Base-by-base conservation (phyloP, 371 early-diverging fungal genomes). In the Mucor lusitanicus region DNA sequence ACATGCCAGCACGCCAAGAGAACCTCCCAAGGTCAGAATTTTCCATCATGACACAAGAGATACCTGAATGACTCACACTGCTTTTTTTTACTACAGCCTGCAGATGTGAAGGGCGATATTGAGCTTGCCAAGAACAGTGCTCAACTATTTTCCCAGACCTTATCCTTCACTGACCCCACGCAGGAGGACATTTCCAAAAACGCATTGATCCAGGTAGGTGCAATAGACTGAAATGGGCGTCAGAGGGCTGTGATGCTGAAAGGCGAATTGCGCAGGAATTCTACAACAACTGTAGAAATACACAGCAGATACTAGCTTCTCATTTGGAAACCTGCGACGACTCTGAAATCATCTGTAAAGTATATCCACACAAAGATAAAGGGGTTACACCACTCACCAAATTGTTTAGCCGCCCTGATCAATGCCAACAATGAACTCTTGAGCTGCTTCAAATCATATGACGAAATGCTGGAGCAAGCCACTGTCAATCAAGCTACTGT, bases 101-200 rank as follows among this genome's bases (percentile, higher is more conserved):
- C 42, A 40, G 68, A 71, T 55, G 42, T 67, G 3, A 63, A 71
- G 25, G 33, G 30, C n/a, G 70, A 65, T 48, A 79, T 81, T 46
- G 74, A 81, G 63, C 46, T 83, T 32, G 78, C 80, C 39, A 79
- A 76, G 64, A 83, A 81, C 58, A 83, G 78, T 63, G 84, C 81
- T 15, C 80, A 79, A 48, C 48, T 83, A 19, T 70, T 83, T 35
- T 81, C 78, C 7, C 81, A 83, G 44, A 83, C 81, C 0, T 63
- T 83, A n/a, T 77, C 84, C 4, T 83, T 83, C 54, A 83, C 84
- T 9, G 84, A 83, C 56, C 84, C 84, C 23, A 81, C 80, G 19
- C 65, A 73, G 37, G 81, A 83, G 64, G 84, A 83, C 59, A 83
- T 83, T 27, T 70, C 80, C 7, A 73, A 76, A 44, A 81, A 83